A percentile compares a stretch with the other conserved stretches of the same genome.
phyloP scores from a whole-genome alignment of 2,329 filamentous ascomycete species.

The Nakataea oryzae region DNA sequence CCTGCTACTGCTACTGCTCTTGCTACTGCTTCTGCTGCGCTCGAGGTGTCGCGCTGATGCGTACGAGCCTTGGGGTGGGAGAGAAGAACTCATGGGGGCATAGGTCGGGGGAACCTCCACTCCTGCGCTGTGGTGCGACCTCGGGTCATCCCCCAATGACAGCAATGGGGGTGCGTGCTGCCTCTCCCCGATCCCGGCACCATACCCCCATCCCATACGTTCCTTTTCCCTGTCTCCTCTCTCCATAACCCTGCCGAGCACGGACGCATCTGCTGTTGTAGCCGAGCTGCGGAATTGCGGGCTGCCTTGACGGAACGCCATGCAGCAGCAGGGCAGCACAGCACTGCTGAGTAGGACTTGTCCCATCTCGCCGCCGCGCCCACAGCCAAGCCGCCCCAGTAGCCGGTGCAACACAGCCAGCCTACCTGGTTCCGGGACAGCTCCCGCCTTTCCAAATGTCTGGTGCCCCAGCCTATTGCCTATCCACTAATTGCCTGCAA shows the following conservation, averaged over 20 bases:
- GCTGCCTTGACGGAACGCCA: not conserved
- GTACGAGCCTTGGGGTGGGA: not conserved
- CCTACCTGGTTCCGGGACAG: not conserved
- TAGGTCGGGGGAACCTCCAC: not conserved
- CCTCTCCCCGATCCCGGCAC: not conserved
- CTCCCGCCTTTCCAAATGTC: not conserved
- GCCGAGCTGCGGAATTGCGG: not conserved
- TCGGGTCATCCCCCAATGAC: not conserved
- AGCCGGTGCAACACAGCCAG: not conserved
- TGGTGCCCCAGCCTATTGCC: not conserved
- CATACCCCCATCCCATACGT: not conserved
- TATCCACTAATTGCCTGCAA: too few relatives aligned
- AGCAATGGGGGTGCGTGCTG: not conserved
- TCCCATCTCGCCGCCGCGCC: not conserved
- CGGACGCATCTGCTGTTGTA: not conserved
- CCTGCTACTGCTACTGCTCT: too few relatives aligned
- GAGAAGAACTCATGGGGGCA: not conserved
- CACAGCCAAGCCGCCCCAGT: not conserved
- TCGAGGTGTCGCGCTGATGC: not conserved
- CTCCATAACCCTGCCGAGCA: not conserved
- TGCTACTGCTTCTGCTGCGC: not conserved
- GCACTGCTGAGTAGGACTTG: not conserved
- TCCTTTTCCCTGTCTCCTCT: not conserved
- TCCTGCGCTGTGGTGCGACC: not conserved
- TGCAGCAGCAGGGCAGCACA: not conserved